Base-by-base conservation (phyloP, 2,329 filamentous ascomycete genomes). In the Blumeriella jaapii region DNA sequence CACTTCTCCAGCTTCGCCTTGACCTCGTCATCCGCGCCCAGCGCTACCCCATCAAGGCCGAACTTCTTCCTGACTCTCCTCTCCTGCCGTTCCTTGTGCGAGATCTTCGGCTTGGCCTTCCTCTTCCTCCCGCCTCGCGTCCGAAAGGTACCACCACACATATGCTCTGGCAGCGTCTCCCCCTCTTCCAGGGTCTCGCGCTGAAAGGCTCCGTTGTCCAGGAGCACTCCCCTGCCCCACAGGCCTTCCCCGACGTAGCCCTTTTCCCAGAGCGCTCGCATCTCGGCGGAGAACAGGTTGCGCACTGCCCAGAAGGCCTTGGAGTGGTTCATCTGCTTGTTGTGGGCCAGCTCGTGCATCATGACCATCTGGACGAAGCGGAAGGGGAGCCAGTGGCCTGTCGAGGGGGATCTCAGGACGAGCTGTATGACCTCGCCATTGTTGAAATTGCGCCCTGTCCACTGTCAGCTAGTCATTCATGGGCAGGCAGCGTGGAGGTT, bases 281-380 rank as follows among this genome's bases (percentile, higher is more conserved):
- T 75, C 36, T 84, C 70, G 6, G 65, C 67, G 1, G 82, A 78
- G 52, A 82, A 91, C 26, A 64, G 60, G 56, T 91, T 82, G 29
- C 84, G 66, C 12, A 87, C 78, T 7, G 71, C 69, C 84, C 85
- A 93, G 52, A 93, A 93, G 2, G 72, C 74, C 36, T 72, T 69
- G 2, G 76, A 80, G 55, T 93, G 85, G 56, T 93, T 93, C 86
- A 93, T 93, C 55, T 93, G 79, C 57, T 83, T 81, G 65, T 82
- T 87, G 57, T 93, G 84, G 3, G 84, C 84, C 18, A 93, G 64
- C 52, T 66, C 67, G 55, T 93, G 85, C 74, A 93, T 87, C 85
- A 93, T 93, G 46, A 93, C 83, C 82, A 91, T 89, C 59, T 91
- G 82, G 11, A 93, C 82, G 52, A 86, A 85, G 42, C 74, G 67